Evolutionary conservation across 306 rosid species (phyloP), one percentile per base, ranked within the genome.

Genomic region (Pueraria montana): DNA sequence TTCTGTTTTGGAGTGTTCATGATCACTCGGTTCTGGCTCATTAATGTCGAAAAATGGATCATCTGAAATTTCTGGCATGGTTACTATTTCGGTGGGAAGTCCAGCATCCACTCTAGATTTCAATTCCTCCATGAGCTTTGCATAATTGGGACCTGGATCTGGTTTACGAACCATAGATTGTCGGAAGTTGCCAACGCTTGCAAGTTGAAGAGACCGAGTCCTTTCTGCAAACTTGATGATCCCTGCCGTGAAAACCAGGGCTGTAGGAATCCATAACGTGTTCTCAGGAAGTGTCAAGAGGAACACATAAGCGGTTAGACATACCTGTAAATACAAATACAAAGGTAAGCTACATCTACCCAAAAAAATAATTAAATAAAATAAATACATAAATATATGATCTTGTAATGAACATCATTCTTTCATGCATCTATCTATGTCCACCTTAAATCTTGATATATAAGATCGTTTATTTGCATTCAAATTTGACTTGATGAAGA

Each of bases 211-310:
- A 32, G 89, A 86, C 1, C 86, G 56, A 3, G 88, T 87, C 14
- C 91, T 68, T 73, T 91, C 94, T 0, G 56, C 87, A 16, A 84
- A 91, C 76, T 91, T 91, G 34, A 87, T 61, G 8, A 78, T 53
- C 16, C 94, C 94, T 0, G 88, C 88, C 0, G 62, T 1, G 40
- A 88, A 87, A 71, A 91, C 26, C 0, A 88, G 75, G 3, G 34
- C 0, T 0, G 84, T 86, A 0, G 92, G 88, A 9, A 82, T 6
- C 87, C 88, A 77, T 0, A 91, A 46, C 7, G 43, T 78, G 83
- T 90, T 88, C 0, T 0, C 4, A 1, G 94, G 90, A 11, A 88
- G 38, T 7, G 94, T 81, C 27, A 86, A 88, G n/a, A 86, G n/a
- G 53, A 90, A 90, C 49, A 88, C 80, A 32, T 88, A 80, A 27